Base-by-base conservation (phyloP, 306 rosid genomes). In the Sindora glabra region DNA sequence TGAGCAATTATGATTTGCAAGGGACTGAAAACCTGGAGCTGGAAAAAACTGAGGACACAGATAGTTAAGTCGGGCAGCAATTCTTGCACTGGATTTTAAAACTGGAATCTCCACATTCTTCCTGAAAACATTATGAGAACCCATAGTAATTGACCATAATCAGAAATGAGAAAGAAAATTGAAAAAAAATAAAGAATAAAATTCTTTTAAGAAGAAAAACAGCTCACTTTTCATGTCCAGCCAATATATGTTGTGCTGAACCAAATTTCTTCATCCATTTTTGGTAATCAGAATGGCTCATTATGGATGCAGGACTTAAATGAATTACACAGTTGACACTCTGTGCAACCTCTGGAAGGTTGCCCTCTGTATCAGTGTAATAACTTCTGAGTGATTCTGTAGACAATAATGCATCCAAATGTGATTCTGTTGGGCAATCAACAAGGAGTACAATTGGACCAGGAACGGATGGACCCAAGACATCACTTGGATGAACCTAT, bases 401-500 rank as follows among this genome's bases (percentile, higher is more conserved):
- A 18, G 83, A 77, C 65, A 86, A 58, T 59, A 92, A 68, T 56
- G 78, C 76, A 66, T 72, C 81, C 78, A 89, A 63, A 79, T 92
- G 96, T 73, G 86, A 78, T 64, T 78, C 88, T 8, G 94, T 80
- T 9, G 96, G 98, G 75, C 98, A 88, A 65, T 92, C 98, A 2
- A 92, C 90, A 41, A 92, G 82, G n/a, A 92, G 73, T 48, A 92
- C 98, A 70, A 83, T 54, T 33, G 98, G 98, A 63, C 98, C 98
- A 48, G 98, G 95, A 74, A 78, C 72, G 19, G 98, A 88, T 49
- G 96, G 90, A 42, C 59, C 96, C 84, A 92, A 50, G 58, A 92
- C 96, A 81, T 92, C 98, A 74, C 88, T 78, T 74, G 98, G 96
- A 75, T 81, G 79, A 76, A 92, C 84, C 98, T 92, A 77, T 74